Evolutionary conservation across 2,329 filamentous ascomycete genomes (phyloP).

Genomic region (Phoma sp.): DNA sequence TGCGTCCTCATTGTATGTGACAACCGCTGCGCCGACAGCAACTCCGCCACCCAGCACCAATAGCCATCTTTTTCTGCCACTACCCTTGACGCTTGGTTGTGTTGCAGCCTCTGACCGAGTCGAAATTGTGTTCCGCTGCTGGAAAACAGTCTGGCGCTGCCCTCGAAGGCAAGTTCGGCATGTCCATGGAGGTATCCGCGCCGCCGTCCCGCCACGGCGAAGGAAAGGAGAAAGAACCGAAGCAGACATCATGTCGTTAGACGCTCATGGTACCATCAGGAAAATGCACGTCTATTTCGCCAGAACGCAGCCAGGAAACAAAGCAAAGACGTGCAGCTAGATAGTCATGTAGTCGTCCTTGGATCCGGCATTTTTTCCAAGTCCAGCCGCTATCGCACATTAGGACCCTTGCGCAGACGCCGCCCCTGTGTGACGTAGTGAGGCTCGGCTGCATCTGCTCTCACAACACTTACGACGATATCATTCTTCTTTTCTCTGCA

Average conservation of each 20-base stretch:
- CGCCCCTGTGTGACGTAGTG: slow-evolving; percentile 1
- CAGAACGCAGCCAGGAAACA: neutral
- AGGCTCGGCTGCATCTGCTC: neutral
- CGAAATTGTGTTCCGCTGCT: slow-evolving; percentile 22
- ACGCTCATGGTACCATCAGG: neutral
- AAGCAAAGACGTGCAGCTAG: too few relatives aligned
- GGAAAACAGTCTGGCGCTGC: slow-evolving; percentile 28
- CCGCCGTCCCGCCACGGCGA: slow-evolving; percentile 23
- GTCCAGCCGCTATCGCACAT: slow-evolving; percentile 11
- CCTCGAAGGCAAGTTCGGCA: slow-evolving; percentile 43
- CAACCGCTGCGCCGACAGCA: slow-evolving; percentile 49
- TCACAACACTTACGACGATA: too few relatives aligned
- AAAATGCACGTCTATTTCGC: neutral
- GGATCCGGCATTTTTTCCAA: slow-evolving; percentile 13
- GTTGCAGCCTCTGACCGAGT: slow-evolving; percentile 13
- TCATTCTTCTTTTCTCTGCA: too few relatives aligned
- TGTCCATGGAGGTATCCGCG: slow-evolving; percentile 45
- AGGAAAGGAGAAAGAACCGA: slow-evolving; percentile 30
- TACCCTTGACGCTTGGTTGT: slow-evolving; percentile 1
- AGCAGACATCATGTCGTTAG: slow-evolving; percentile 36
- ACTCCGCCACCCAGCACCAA: slow-evolving; percentile 35
- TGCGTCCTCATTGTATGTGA: slow-evolving; percentile 68
- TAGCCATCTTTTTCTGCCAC: slow-evolving; percentile 36
- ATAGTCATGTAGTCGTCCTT: slow-evolving; percentile 3
- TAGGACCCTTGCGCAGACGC: neutral